Conservation (phyloP, 306 rosid genomes). For the Dryas alaskensis region DNA sequence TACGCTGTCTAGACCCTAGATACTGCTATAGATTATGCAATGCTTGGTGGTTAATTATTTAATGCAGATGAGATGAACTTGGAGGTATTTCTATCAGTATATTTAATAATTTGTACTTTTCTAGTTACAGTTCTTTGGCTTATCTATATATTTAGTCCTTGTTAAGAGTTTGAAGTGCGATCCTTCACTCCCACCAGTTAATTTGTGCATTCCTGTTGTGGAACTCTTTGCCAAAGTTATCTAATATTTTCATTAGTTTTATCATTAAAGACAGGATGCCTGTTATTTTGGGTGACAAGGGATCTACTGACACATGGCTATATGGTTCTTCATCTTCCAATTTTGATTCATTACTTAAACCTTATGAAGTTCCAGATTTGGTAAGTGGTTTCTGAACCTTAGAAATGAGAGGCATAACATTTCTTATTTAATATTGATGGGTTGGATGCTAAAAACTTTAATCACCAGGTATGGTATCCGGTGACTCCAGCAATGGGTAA, state of each 20-base stretch:
- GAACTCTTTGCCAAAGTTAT: constrained; percentile 20
- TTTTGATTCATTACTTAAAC: constrained; percentile 56
- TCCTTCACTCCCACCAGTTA: background rate
- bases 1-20: background rate
- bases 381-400: constrained; percentile 38
- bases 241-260: constrained; percentile 16
- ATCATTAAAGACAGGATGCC: constrained; percentile 82
- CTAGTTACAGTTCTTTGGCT: background rate
- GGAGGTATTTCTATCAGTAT: background rate
- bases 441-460: constrained; percentile 2
- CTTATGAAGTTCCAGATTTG: constrained; percentile 73
- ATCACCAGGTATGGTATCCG: constrained; percentile 76
- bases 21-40: background rate
- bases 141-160: background rate
- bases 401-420: constrained; percentile 11
- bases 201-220: background rate
- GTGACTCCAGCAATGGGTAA: constrained; percentile 85
- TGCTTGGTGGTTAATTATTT: background rate
- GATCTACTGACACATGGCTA: constrained; percentile 68
- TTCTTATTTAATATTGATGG: background rate
- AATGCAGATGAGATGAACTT: too few relatives aligned
- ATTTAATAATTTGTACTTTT: background rate
- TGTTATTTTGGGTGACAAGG: constrained; percentile 76
- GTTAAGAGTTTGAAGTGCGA: constrained; percentile 8
- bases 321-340: constrained; percentile 47